Evolutionary conservation across 2,329 filamentous ascomycete species (phyloP), one percentile per base, ranked within the genome.

Genomic region (Aureobasidium sp.): DNA sequence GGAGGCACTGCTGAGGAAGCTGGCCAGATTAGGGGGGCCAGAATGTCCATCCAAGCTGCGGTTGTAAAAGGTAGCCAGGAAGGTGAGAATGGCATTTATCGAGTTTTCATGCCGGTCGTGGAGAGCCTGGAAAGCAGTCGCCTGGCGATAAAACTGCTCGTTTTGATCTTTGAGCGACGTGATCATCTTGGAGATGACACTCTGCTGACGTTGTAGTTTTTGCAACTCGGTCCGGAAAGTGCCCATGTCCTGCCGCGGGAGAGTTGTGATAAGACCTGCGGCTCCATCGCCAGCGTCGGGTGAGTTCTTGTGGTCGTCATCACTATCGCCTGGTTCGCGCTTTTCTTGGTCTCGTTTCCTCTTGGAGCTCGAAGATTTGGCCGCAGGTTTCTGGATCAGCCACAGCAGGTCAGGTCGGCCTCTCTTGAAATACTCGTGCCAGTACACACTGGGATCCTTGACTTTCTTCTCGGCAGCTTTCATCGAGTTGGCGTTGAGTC

Each of bases 101-200:
- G 93, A 97, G 72, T 93, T 96, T 72, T 99, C 94, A 70, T 99
- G 94, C n/a, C 94, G 87, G 68, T 93, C 91, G 70, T 97, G 93
- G 71, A 96, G 85, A 63, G 85, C 89, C 74, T 97, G 92, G 72
- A 97, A 97, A 62, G 89, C 86, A 48, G 89, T 82, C 0, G 93
- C 92, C 74, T 97, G 91, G 61, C 89, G 88, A 69, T 92, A 95
- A 33, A 97, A 82, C 64, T 93, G 86, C 64, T 91, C 86, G 70
- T 97, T 94, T 69, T 97, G 92, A 63, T 88, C 84, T 61, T 91
- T 88, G 63, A 97, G 78, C 61, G 89, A 85, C 59, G 81, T 83
- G 67, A 99, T 91, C 65, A 93, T 90, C 44, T 82, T 85, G 17
- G 90, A 90, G 42, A 97, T 97, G 64, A 91, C 82, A 66, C 86